Conservation (phyloP, 75 land plant species). For the Azolla pinnata region DNA sequence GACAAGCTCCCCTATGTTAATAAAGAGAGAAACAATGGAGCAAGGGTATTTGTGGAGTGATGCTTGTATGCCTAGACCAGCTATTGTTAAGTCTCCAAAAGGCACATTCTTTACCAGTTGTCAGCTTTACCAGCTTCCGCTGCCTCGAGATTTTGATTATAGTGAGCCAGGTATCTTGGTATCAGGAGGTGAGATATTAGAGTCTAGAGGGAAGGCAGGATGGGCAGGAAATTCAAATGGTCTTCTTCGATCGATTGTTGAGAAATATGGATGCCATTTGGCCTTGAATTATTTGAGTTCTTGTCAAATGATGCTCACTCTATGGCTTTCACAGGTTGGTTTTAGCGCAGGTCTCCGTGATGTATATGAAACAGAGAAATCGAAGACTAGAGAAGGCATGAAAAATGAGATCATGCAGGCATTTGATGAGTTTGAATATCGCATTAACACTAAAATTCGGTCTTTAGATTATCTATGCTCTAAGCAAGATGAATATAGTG, state of each 20-base stretch:
- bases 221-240: constrained; percentile 26
- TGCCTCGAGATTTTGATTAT: constrained; percentile 41
- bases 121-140: constrained; percentile 45
- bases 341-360: constrained; percentile 58
- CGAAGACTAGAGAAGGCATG: constrained; percentile 12
- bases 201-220: constrained; percentile 23
- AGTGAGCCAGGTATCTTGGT: constrained; percentile 37
- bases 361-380: constrained; percentile 26
- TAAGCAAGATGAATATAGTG: neutral
- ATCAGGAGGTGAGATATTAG: constrained; percentile 37
- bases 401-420: constrained; percentile 16
- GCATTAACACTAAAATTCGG: neutral
- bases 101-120: constrained; percentile 59
- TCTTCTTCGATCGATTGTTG: constrained; percentile 31
- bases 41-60: too few relatives aligned
- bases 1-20: constrained; percentile 29
- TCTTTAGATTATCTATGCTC: too few relatives aligned
- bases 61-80: constrained; percentile 49
- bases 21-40: constrained; percentile 41
- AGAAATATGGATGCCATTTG: constrained; percentile 47
- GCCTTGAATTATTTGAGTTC: constrained; percentile 44
- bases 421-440: constrained; percentile 8
- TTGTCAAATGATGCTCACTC: constrained; percentile 58
- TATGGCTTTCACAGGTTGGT: constrained; percentile 44
- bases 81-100: constrained; percentile 38